Evolutionary conservation across 2,329 filamentous ascomycete species (phyloP), one percentile per base, ranked within the genome.

Genomic region (Cryoendolithus antarcticus): DNA sequence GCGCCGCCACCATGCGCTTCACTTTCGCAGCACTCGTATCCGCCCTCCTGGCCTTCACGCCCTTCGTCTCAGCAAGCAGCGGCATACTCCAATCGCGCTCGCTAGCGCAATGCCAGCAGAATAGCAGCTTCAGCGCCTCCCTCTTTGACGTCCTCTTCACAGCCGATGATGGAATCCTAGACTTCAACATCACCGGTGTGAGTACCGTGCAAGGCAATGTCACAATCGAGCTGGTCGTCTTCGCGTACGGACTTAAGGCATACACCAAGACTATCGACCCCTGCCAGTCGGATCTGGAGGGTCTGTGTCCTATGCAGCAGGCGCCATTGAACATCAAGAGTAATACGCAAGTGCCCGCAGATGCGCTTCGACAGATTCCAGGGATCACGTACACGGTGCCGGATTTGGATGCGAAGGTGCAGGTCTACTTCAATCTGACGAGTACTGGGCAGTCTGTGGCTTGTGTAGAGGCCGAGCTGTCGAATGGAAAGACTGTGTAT

Each of bases 401-500:
- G 35, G 89, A 95, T 69, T 71, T 95, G 39, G 89, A 96, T 61
- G 86, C 86, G 45, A 80, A 76, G 37, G 82, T 94, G 37, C 77
- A 74, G 53, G 77, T 95, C 53, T 80, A 78, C 53, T 85, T 95
- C 68, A 89, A 84, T 58, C 70, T 74, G 47, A 80, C 75, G 4
- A 65, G 72, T 9, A 76, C 72, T 2, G 69, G 72, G 38, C 64
- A 72, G 37, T 77, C 72, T 52, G 74, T 93, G 38, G 86, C 88
- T 40, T 96, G 89, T 60, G 77, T 95, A 38, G 82, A 94, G 66
- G 86, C 86, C 35, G 71, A 79, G 45, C 71, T 95, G 39, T 93
- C 86, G 50, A 96, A 95, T 61, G 84, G 83, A 45, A 85, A 94
- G 64, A 93, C 86, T 0, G 89, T 95, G 39, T 80, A 95, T 59